phyloP scores from a whole-genome alignment of 108 stramenopile species.

The Cyclotella choctawhatcheeana region DNA sequence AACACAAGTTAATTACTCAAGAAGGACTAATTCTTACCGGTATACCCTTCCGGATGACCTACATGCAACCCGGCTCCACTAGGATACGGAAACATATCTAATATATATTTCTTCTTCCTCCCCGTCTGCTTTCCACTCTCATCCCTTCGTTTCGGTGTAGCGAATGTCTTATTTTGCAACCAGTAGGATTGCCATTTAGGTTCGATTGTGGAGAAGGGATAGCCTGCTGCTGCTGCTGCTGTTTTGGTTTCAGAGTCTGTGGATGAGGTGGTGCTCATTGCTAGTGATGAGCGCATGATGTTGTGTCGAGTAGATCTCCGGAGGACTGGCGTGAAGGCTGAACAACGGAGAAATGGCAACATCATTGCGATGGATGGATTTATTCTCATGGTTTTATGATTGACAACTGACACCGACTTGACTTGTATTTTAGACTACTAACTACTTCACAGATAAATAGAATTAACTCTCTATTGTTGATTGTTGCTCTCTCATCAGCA shows the following conservation, averaged over 20 bases:
- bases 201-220: constrained; percentile 82
- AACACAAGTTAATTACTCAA: not conserved
- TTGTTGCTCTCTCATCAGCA: no score
- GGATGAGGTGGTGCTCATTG: no score
- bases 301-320: no score
- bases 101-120: constrained; percentile 92
- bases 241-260: not conserved
- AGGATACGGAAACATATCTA: constrained; percentile 99
- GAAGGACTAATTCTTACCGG: constrained; percentile 54
- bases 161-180: constrained; percentile 84
- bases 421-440: no score
- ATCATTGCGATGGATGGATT: no score
- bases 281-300: no score
- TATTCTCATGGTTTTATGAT: no score
- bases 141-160: constrained; percentile 69
- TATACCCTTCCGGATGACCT: constrained; percentile 97
- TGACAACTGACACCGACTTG: no score
- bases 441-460: no score
- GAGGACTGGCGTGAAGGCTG: no score
- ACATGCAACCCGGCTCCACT: constrained; percentile 97
- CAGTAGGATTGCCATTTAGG: constrained; percentile 92
- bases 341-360: no score
- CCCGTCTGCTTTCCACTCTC: constrained; percentile 42
- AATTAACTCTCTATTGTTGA: no score
- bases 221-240: constrained; percentile 27